Evolutionary conservation across 306 rosid genomes (phyloP).

Genomic region (Senna tora): DNA sequence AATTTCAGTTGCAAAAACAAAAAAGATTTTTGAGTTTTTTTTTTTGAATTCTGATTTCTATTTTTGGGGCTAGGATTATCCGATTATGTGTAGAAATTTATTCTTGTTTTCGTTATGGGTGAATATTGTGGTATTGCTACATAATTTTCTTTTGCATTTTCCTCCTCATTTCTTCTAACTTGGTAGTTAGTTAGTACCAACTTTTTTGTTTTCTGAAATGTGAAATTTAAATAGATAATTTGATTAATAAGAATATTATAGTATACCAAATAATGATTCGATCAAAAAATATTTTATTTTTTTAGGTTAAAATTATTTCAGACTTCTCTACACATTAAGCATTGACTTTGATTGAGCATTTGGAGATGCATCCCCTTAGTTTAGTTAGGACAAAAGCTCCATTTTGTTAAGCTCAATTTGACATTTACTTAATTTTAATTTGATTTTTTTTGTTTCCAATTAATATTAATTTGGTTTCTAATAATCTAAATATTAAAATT

Average conservation of each 20-base stretch:
- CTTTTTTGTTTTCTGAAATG: background rate
- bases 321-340: no score
- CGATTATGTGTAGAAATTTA: background rate
- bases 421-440: no score
- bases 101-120: background rate
- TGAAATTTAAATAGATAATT: background rate
- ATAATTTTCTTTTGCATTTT: conserved; percentile 2
- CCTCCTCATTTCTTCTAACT: background rate
- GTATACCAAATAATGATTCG: no score
- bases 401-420: no score
- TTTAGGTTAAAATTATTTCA: background rate
- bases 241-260: no score
- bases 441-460: no score
- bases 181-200: background rate
- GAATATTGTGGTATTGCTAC: background rate
- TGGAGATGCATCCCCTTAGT: no score
- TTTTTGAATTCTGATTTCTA: background rate
- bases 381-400: no score
- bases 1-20: background rate
- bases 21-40: background rate
- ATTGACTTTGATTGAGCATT: no score
- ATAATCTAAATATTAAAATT: no score
- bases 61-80: background rate
- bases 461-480: no score
- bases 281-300: no score